phyloP scores from a whole-genome alignment of 2,329 filamentous ascomycete species.

The Ophiostoma piceae region DNA sequence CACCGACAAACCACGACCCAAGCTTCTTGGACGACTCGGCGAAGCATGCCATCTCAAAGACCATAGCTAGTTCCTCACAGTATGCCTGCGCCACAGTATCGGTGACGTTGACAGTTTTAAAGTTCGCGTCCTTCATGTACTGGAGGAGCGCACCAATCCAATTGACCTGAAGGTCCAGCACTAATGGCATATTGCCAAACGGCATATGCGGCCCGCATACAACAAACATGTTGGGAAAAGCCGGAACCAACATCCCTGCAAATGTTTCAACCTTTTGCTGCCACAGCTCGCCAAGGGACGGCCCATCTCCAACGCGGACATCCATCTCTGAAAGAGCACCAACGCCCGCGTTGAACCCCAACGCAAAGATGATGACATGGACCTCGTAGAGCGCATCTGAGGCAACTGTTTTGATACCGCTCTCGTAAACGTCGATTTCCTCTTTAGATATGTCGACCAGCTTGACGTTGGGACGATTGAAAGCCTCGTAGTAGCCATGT shows the following conservation, averaged over 20 bases:
- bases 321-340: conserved; percentile 35
- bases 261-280: conserved; percentile 31
- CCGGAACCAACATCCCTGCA: conserved; percentile 27
- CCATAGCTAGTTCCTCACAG: conserved; percentile 9
- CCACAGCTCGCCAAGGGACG: conserved; percentile 33
- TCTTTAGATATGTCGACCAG: conserved; percentile 42
- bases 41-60: conserved; percentile 20
- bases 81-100: conserved; percentile 17
- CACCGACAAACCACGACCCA: conserved; percentile 28
- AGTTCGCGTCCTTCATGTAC: conserved; percentile 18
- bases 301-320: conserved; percentile 30
- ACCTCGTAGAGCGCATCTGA: conserved; percentile 37
- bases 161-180: conserved; percentile 21
- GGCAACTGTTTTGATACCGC: conserved; percentile 37
- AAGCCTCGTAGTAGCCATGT: conserved; percentile 45
- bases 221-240: conserved; percentile 27
- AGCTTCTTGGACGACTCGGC: conserved; percentile 18
- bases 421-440: conserved; percentile 39
- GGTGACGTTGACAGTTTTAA: conserved; percentile 23
- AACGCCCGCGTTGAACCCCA: conserved; percentile 36
- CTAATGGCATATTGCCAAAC: conserved; percentile 20
- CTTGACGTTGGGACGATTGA: conserved; percentile 42
- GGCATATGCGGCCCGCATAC: conserved; percentile 25
- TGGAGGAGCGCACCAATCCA: conserved; percentile 23
- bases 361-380: conserved; percentile 35